These are phyloP conservation scores for Knufia petricola DNA, from an alignment of 2,329 filamentous ascomycete species.

Conservation along the genomic window DNA sequence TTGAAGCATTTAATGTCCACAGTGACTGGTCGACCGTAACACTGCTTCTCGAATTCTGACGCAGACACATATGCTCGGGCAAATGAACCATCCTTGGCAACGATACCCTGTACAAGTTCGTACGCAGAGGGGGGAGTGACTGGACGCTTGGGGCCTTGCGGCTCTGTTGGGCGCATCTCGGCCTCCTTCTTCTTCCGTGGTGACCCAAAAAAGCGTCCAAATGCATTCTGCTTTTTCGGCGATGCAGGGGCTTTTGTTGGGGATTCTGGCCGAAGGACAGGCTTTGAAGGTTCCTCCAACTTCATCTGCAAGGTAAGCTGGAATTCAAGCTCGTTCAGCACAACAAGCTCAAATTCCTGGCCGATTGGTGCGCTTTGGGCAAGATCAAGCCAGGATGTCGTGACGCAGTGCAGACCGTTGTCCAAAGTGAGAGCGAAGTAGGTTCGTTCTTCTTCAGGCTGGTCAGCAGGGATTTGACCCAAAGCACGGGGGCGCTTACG, in stretches of 20 bases:
- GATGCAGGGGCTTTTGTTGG: slow-evolving; percentile 41
- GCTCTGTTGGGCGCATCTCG: slow-evolving; percentile 74
- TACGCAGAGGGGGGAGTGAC: slow-evolving; percentile 22
- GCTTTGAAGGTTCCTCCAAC: slow-evolving; percentile 60
- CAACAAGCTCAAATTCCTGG: slow-evolving; percentile 95
- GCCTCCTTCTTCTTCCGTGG: slow-evolving; percentile 95
- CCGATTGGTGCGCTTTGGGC: slow-evolving; percentile 88
- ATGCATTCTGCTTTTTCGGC: slow-evolving; percentile 68
- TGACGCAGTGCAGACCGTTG: slow-evolving; percentile 95
- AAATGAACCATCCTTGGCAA: slow-evolving; percentile 87
- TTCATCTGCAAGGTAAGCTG: slow-evolving; percentile 95
- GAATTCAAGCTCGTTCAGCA: slow-evolving; percentile 96
- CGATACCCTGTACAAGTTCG: slow-evolving; percentile 50
- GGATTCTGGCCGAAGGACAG: slow-evolving; percentile 38
- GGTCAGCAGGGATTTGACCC: slow-evolving; percentile 22
- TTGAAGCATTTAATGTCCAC: slow-evolving; percentile 95
- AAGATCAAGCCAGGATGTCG: slow-evolving; percentile 88
- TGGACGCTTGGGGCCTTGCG: slow-evolving; percentile 50
- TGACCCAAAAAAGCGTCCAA: slow-evolving; percentile 85
- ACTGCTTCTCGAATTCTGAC: slow-evolving; percentile 79
- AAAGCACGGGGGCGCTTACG: slow-evolving; percentile 50
- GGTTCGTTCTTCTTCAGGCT: slow-evolving; percentile 62
- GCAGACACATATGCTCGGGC: slow-evolving; percentile 87
- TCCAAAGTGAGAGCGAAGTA: slow-evolving; percentile 97
- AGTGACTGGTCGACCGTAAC: slow-evolving; percentile 77